Evolutionary conservation across 108 stramenopile genomes (phyloP).

Genomic region (Cyclotella choctawhatcheeana): DNA sequence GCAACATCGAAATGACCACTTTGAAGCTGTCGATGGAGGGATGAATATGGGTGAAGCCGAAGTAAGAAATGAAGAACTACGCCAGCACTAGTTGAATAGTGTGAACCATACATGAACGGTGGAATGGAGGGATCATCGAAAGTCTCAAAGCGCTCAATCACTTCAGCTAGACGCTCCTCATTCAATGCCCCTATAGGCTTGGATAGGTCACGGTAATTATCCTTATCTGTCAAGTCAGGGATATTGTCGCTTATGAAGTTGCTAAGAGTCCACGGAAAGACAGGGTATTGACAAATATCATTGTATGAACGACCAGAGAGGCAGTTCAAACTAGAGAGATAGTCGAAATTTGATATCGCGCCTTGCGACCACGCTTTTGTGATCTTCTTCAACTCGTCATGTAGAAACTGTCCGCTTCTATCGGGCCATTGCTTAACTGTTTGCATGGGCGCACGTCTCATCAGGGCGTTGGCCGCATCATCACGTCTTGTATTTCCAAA

Average conservation of each 20-base stretch:
- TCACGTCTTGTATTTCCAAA: slow-evolving; percentile 83
- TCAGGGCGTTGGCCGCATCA: slow-evolving; percentile 86
- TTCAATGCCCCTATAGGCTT: slow-evolving; percentile 97
- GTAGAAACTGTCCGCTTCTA: slow-evolving; percentile 77
- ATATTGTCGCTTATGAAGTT: slow-evolving; percentile 91
- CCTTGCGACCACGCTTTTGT: slow-evolving; percentile 92
- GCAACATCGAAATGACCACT: slow-evolving; percentile 97
- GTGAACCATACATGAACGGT: slow-evolving; percentile 98
- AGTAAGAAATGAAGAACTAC: slow-evolving; percentile 96
- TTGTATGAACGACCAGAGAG: slow-evolving; percentile 96
- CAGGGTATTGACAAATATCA: slow-evolving; percentile 98
- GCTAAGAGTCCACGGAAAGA: slow-evolving; percentile 98
- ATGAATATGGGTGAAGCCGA: slow-evolving; percentile 95
- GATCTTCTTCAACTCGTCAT: slow-evolving; percentile 82
- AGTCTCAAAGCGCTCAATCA: slow-evolving; percentile 90
- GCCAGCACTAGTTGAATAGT: slow-evolving; percentile 97
- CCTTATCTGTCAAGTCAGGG: slow-evolving; percentile 85
- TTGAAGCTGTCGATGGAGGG: slow-evolving; percentile 92
- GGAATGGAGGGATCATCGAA: slow-evolving; percentile 95
- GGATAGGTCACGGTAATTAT: slow-evolving; percentile 90
- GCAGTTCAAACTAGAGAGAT: slow-evolving; percentile 93
- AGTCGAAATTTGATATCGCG: slow-evolving; percentile 96
- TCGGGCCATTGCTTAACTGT: slow-evolving; percentile 94
- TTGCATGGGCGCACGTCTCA: slow-evolving; percentile 84
- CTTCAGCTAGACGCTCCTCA: slow-evolving; percentile 88